These are phyloP conservation scores for Berberis thunbergii DNA, from an alignment of 164 flowering plant genomes.

Conservation along the genomic window DNA sequence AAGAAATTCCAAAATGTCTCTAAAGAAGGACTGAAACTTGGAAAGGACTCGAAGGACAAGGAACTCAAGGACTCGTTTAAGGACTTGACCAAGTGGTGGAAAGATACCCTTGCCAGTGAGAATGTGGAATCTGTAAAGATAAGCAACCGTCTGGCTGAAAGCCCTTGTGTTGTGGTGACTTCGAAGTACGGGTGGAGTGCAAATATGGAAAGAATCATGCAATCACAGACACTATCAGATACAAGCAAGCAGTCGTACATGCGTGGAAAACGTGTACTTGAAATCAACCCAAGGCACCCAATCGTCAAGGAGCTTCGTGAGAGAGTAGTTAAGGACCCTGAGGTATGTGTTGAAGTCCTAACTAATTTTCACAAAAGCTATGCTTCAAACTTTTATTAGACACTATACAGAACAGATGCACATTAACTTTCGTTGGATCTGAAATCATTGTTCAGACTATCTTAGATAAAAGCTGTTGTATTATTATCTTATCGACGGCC, in stretches of 20 bases:
- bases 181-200: conserved; percentile 98
- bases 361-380: no score
- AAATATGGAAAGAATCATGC: conserved; percentile 97
- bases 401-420: no score
- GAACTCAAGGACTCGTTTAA: conserved; percentile 90
- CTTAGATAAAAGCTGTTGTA: no score
- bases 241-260: conserved; percentile 89
- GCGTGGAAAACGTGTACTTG: conserved; percentile 96
- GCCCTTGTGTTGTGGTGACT: conserved; percentile 95
- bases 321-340: conserved; percentile 62
- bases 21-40: conserved; percentile 91
- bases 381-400: no score
- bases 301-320: conserved; percentile 89
- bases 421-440: no score
- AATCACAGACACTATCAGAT: conserved; percentile 91
- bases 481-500: no score
- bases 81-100: conserved; percentile 97
- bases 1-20: conserved; percentile 93
- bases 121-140: conserved; percentile 90
- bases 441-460: no score
- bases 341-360: conserved; percentile 35
- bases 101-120: conserved; percentile 59
- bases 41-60: conserved; percentile 65
- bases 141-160: conserved; percentile 76
- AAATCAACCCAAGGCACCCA: conserved; percentile 92